phyloP scores from a whole-genome alignment of 495 filamentous ascomycete genomes.

The Astrothelium macrocarpum region DNA sequence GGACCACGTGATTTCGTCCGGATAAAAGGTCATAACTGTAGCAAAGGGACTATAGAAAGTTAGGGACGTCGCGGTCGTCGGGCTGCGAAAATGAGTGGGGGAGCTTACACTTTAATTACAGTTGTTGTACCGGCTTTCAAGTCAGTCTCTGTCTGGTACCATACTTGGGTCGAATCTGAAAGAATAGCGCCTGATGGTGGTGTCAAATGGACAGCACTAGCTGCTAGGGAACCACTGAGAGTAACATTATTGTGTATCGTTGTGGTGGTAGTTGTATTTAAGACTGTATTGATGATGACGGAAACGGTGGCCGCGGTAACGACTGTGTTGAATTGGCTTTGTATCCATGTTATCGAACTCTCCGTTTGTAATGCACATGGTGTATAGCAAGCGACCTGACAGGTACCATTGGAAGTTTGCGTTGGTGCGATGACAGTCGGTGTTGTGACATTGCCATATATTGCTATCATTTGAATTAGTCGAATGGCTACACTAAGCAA shows the following conservation, averaged over 20 bases:
- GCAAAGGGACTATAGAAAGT: background rate
- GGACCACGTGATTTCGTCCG: slow-evolving; percentile 1
- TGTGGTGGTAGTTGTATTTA: background rate
- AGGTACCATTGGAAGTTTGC: background rate
- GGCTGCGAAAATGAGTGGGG: background rate
- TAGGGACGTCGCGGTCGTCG: background rate
- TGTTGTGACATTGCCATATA: background rate
- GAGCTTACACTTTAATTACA: background rate
- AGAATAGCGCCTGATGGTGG: background rate
- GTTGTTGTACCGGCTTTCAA: background rate
- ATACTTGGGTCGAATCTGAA: background rate
- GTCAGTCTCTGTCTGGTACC: background rate
- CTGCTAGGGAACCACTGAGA: background rate
- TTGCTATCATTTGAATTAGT: background rate
- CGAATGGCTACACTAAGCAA: background rate
- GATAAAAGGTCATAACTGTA: background rate
- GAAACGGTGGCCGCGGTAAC: background rate
- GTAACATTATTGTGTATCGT: slow-evolving; percentile 2
- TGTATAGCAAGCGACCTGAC: background rate
- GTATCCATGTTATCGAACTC: background rate
- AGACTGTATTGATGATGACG: background rate
- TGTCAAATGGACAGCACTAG: background rate
- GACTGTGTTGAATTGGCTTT: background rate
- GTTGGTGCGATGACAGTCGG: background rate
- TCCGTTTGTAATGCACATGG: background rate